Evolutionary conservation across 164 flowering plant genomes (phyloP).

Genomic region (Santalum album): DNA sequence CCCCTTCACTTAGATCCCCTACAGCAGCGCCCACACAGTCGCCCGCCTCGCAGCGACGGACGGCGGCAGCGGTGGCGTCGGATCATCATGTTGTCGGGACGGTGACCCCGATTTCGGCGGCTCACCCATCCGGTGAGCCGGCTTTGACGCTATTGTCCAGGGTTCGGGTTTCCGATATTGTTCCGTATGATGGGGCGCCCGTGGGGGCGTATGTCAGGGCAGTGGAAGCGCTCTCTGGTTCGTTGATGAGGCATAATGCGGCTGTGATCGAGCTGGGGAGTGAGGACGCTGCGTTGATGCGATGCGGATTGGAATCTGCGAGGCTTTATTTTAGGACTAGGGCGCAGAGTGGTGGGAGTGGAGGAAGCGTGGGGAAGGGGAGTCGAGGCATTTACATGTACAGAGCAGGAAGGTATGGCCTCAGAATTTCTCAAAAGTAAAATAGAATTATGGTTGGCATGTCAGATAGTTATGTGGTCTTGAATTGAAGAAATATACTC

Average conservation of each 20-base stretch:
- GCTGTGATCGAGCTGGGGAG: constrained; percentile 66
- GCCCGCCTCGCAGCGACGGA: constrained; percentile 2
- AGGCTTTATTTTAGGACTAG: constrained; percentile 53
- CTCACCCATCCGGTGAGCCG: constrained; percentile 19
- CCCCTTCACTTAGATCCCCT: constrained; percentile 17
- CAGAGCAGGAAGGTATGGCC: constrained; percentile 74
- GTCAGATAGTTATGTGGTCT: too few relatives aligned
- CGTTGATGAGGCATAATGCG: constrained; percentile 72
- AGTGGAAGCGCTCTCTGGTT: constrained; percentile 68
- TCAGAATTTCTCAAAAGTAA: too few relatives aligned
- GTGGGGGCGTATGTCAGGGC: constrained; percentile 41
- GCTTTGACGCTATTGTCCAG: constrained; percentile 21
- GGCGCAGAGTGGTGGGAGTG: constrained; percentile 20
- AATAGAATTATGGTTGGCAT: too few relatives aligned
- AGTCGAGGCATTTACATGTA: constrained; percentile 61
- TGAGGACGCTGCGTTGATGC: constrained; percentile 58
- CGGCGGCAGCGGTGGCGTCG: constrained; percentile 1
- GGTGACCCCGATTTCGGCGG: constrained; percentile 28
- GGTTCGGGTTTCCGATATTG: constrained; percentile 58
- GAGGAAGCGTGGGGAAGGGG: constrained; percentile 33
- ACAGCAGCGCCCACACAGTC: constrained; percentile 10
- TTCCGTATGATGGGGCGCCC: constrained; percentile 76
- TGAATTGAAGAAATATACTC: too few relatives aligned
- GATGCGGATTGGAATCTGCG: constrained; percentile 72
- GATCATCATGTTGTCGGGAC: constrained; percentile 22